Conservation (phyloP, 306 rosid species). For the Mucuna pruriens region DNA sequence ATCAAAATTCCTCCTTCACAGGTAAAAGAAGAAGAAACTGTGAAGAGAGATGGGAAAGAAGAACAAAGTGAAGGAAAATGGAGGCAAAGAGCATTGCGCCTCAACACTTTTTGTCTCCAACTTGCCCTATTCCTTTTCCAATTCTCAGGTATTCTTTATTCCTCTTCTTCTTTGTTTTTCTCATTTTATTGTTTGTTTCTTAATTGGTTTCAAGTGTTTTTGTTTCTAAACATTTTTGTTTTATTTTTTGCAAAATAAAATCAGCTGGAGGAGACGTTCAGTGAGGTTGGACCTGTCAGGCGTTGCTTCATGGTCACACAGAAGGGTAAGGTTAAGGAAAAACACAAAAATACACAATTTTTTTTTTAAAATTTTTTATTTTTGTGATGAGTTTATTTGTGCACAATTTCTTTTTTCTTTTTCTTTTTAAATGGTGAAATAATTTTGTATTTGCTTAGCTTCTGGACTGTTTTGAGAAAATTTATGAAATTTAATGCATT, state of each 20-base stretch:
- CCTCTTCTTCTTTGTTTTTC: not conserved
- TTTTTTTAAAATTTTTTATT: not conserved
- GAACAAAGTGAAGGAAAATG: slow-evolving; percentile 55
- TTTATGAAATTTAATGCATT: not conserved
- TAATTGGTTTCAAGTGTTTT: not conserved
- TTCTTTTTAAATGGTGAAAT: not conserved
- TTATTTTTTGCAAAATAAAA: not conserved
- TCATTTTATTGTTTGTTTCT: not conserved
- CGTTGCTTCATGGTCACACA: slow-evolving; percentile 86
- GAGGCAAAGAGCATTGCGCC: slow-evolving; percentile 51
- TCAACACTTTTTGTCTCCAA: slow-evolving; percentile 77
- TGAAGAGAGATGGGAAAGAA: slow-evolving; percentile 70
- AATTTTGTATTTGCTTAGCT: not conserved
- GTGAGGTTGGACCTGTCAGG: slow-evolving; percentile 89
- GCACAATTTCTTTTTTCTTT: not conserved
- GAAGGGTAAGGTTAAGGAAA: slow-evolving; percentile 56
- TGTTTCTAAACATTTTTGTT: not conserved
- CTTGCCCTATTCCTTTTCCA: slow-evolving; percentile 77
- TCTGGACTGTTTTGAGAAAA: not conserved
- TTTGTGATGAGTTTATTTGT: not conserved
- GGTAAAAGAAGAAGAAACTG: not conserved
- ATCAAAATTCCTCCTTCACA: not conserved
- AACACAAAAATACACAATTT: not conserved
- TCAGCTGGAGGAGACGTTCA: slow-evolving; percentile 87
- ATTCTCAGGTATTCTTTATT: slow-evolving; percentile 59